Base-by-base conservation (phyloP, 1,284 basidiomycete species). In the Anthracocystis walkeri region DNA sequence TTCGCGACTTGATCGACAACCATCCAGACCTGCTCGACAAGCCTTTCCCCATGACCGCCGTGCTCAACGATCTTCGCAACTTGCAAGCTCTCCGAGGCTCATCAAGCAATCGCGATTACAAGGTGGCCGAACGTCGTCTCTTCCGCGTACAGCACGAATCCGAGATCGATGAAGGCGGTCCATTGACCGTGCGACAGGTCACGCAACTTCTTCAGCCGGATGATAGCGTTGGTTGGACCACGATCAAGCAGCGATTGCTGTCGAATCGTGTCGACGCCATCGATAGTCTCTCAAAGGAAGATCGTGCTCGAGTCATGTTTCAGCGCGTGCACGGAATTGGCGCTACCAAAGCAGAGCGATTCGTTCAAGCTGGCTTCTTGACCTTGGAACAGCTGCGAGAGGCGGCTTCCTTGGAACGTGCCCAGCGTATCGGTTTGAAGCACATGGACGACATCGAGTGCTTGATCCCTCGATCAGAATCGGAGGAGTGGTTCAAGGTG, bases 71-170 rank as follows among this genome's bases (percentile, higher is more conserved):
- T 18, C 55, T 72, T 11, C 63, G 69, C 52, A 72, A 72, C 29
- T 18, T 66, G 21, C 69, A 72, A 20, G 69, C 64, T 1, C 64
- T 61, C 7, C 45, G 56, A 45, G 64, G 59, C 3, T 18, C 50
- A 1, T 35, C 63, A 7, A 49, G 40, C 21, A 42, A 41, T 33
- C 64, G 59, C 20, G 64, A 66, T 4, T 72, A 72, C 56, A 65
- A 66, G 41, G 35, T 66, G 4, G 69, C 64, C 10, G 69, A 66
- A 33, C 63, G 69, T 38, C 65, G 69, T n/a, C 59, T 72, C 2
- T 72, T 62, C 18, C 63, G 69, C 11, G 64, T 72, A n/a, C 56
- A 67, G 46, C 70, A 73, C 60, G 65, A 67, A 31, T 61, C 65
- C 0, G 70, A 63, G 33, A n/a, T 52, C 10, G 60, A 53, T 18